Conservation (phyloP, 495 filamentous ascomycete species). For the Neurospora sp. region DNA sequence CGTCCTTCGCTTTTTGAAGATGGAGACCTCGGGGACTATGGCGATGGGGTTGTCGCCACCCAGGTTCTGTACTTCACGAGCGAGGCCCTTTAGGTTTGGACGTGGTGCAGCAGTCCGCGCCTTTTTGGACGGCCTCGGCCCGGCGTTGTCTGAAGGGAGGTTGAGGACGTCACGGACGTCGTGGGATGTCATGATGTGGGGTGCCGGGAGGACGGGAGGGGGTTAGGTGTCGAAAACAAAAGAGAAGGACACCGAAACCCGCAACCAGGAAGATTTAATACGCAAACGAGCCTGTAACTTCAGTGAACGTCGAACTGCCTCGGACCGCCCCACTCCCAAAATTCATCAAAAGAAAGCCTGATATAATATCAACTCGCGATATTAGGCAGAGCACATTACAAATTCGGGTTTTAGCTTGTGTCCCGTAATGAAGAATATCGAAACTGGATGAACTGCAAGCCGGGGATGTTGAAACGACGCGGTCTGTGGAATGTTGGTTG, state of each 20-base stretch:
- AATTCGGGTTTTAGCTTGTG: neutral
- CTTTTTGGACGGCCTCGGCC: conserved; percentile 60
- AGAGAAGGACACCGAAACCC: neutral
- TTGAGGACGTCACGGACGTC: conserved; percentile 89
- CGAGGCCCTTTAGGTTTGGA: conserved; percentile 49
- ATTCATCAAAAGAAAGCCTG: neutral
- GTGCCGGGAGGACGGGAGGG: neutral
- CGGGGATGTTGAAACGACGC: neutral
- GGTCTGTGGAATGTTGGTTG: neutral
- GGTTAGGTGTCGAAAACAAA: neutral
- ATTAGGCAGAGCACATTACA: neutral
- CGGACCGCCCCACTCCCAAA: neutral
- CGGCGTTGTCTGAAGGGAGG: conserved; percentile 54
- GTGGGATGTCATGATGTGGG: conserved; percentile 54
- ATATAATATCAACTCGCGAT: neutral
- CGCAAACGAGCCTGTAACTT: neutral
- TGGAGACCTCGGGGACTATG: conserved; percentile 34
- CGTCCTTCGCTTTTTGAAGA: conserved; percentile 39
- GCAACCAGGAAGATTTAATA: neutral
- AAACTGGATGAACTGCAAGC: neutral
- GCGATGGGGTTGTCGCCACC: conserved; percentile 39
- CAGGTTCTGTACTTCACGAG: conserved; percentile 51
- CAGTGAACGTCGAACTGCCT: neutral
- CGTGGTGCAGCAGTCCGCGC: conserved; percentile 61
- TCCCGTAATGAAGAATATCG: neutral